Conservation (phyloP, 2,329 filamentous ascomycete genomes). For the Colletotrichum liaoningense region DNA sequence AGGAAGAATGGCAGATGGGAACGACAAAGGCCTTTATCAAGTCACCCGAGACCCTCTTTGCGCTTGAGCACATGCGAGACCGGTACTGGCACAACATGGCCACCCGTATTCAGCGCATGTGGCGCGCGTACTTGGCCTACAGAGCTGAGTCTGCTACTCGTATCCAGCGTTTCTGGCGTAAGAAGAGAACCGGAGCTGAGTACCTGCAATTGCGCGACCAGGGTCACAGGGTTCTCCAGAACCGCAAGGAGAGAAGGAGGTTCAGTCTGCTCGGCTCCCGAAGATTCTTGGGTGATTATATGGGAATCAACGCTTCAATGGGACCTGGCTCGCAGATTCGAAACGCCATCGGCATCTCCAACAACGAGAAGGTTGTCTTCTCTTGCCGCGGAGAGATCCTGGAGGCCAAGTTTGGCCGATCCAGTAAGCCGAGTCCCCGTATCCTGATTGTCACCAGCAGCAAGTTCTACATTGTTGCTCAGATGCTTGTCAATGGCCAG, state of each 20-base stretch:
- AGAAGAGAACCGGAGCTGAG: conserved; percentile 90
- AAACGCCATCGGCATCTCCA: conserved; percentile 75
- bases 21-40: conserved; percentile 98
- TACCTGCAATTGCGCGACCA: conserved; percentile 89
- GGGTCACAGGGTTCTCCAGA: conserved; percentile 83
- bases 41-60: conserved; percentile 95
- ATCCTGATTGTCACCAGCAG: conserved; percentile 86
- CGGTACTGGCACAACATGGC: conserved; percentile 99
- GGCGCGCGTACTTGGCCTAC: conserved; percentile 95
- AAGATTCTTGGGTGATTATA: conserved; percentile 93
- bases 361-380: conserved; percentile 83
- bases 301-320: conserved; percentile 84
- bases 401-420: conserved; percentile 95
- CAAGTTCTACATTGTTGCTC: conserved; percentile 90
- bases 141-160: conserved; percentile 91
- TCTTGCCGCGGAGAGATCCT: conserved; percentile 91
- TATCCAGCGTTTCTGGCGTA: conserved; percentile 95
- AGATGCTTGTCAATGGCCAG: conserved; percentile 84
- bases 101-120: conserved; percentile 95
- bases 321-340: conserved; percentile 87
- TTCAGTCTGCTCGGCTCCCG: conserved; percentile 93
- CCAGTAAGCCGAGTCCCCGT: conserved; percentile 90
- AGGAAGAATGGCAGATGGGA: conserved; percentile 97
- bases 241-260: conserved; percentile 89
- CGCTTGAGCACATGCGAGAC: conserved; percentile 96